These are phyloP conservation scores for Ceratocystis ficicola DNA, from an alignment of 2,329 filamentous ascomycete genomes.

Conservation along the genomic window DNA sequence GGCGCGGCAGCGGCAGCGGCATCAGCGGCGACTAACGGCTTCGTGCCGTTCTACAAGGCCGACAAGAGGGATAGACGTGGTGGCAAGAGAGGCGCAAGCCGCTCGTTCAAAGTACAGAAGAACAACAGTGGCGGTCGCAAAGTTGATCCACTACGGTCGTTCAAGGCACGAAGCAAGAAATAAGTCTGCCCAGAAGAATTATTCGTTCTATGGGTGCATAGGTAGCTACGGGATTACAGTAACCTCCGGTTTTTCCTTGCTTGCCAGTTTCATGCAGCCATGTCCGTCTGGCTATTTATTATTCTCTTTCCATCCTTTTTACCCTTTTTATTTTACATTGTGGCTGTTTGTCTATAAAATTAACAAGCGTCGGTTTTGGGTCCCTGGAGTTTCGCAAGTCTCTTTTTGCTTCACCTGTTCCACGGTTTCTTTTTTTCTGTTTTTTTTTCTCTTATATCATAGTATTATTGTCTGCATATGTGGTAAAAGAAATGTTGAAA, in stretches of 20 bases:
- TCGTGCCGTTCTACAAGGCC: slow-evolving; percentile 53
- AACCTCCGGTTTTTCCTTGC: background rate
- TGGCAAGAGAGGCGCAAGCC: slow-evolving; percentile 27
- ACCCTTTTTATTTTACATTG: background rate
- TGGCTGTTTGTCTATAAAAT: slow-evolving; percentile 12
- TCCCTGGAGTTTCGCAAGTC: slow-evolving; percentile 4
- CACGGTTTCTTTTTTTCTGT: background rate
- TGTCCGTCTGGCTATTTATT: background rate
- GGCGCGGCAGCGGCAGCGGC: slow-evolving; percentile 58
- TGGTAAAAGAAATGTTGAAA: background rate
- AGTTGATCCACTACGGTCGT: slow-evolving; percentile 76
- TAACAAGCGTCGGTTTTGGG: slow-evolving; percentile 20
- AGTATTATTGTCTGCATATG: background rate
- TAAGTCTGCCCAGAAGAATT: background rate
- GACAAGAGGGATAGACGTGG: slow-evolving; percentile 38
- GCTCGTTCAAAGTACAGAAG: slow-evolving; percentile 39
- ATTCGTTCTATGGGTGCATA: background rate
- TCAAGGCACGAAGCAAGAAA: slow-evolving; percentile 47
- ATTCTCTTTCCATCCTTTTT: slow-evolving; percentile 1
- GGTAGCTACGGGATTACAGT: background rate
- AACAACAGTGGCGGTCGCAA: slow-evolving; percentile 38
- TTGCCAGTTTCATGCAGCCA: background rate
- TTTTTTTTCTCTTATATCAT: background rate
- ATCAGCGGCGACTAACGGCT: slow-evolving; percentile 55
- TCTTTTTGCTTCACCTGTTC: background rate